Evolutionary conservation across 148 eudicot genomes (phyloP), one percentile per base, ranked within the genome.

Genomic region (Spergularia marina): DNA sequence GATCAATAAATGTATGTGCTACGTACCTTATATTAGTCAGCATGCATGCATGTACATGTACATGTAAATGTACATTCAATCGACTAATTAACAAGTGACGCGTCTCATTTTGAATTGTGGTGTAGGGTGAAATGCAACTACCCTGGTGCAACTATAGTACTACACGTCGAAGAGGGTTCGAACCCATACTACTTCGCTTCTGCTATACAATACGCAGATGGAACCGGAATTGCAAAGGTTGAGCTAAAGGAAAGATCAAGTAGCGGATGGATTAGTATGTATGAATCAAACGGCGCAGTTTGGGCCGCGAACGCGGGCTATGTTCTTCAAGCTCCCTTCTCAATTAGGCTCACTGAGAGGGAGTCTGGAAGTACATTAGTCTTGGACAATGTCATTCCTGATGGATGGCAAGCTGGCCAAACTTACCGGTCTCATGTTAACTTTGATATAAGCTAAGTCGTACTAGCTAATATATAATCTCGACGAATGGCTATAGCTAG

Each of bases 371-470:
- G 78, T n/a, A 77, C 77, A 1, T 4, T 93, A 0, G 83, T 83
- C 0, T 76, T 91, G 5, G 59, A 74, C 21, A 77, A 84, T 54
- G 94, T 88, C 36, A 91, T 91, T 40, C 92, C 96, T 0, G 77
- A 56, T 0, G 82, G 78, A 7, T 91, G 90, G 87, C 58, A 71
- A 53, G 86, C 98, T 14, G 90, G 94, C 4, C 76, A 80, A 34
- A 78, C 81, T n/a, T 93, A 89, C 44, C 68, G 83, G 8, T 89
- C 96, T 17, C n/a, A 17, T 9, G 89, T 88, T 82, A 89, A 92
- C 73, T 92, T 92, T 53, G 40, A 76, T 13, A n/a, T n/a, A n/a
- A n/a, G n/a, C n/a, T n/a, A 34, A 53, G 5, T 23, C 25, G 25
- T 40, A 62, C 49, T 44, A 44, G 36, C 36, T 23, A 23, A 23